These are phyloP conservation scores for Sporothrix humicola DNA, from an alignment of 2,329 filamentous ascomycete genomes.

Conservation along the genomic window DNA sequence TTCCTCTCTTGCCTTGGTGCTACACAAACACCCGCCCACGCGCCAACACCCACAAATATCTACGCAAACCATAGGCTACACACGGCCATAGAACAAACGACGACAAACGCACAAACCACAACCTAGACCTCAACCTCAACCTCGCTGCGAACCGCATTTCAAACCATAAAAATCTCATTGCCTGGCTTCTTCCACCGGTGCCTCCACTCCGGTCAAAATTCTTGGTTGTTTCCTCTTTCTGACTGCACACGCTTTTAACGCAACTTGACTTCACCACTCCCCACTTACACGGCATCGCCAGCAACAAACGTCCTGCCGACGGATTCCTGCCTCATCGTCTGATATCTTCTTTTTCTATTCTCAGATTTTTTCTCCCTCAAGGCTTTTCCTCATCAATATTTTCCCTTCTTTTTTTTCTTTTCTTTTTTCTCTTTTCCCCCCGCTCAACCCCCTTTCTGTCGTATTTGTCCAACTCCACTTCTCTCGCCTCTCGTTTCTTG, in stretches of 20 bases:
- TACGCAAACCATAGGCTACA: conserved; percentile 14
- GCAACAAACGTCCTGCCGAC: conserved; percentile 17
- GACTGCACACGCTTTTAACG: not conserved
- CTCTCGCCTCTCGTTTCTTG: conserved; percentile 8
- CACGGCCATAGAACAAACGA: not conserved
- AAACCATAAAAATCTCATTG: not conserved
- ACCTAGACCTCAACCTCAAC: not conserved
- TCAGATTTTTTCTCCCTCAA: not conserved
- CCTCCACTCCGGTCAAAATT: not conserved
- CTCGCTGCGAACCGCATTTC: not conserved
- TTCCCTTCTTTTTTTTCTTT: not conserved
- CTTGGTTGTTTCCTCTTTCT: not conserved
- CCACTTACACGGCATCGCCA: not conserved
- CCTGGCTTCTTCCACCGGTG: not conserved
- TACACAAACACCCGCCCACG: conserved; percentile 13
- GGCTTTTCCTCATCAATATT: not conserved
- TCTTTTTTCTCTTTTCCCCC: not conserved
- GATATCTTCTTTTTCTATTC: not conserved
- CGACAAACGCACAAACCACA: conserved; percentile 26
- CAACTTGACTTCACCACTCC: not conserved
- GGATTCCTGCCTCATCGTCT: conserved; percentile 1
- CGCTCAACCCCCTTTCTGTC: not conserved
- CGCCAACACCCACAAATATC: not conserved
- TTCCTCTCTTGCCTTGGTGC: not conserved
- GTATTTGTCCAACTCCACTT: not conserved